Evolutionary conservation across 345 rosid genomes (phyloP), one percentile per base, ranked within the genome.

Genomic region (Trapa bicornis): DNA sequence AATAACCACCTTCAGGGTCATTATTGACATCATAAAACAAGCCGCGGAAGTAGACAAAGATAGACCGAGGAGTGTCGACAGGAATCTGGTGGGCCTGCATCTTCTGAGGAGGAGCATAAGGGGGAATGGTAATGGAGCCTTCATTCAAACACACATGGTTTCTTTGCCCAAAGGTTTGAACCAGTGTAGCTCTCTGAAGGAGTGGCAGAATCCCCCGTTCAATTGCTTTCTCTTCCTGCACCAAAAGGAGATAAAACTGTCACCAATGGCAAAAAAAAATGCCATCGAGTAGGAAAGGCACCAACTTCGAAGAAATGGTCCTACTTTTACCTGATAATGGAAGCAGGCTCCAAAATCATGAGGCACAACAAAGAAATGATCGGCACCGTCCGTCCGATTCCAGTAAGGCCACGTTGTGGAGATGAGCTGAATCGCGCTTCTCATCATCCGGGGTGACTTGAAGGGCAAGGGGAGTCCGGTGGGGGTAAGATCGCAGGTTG

Each of bases 261-360:
- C 1, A 36, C 53, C 50, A 69, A 63, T 9, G 70, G 45, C 15
- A 13, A 3, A 64, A 22, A 22, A 22, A 22, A 22, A 22, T 16
- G 56, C 9, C 14, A 61, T 37, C 29, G 15, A 8, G 35, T 9
- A 22, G 35, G 35, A 57, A 45, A 22, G 29, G 29, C 39, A 47
- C 6, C 29, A 22, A 37, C 41, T 47, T 37, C 47, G 7, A 37
- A 68, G 43, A 65, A 16, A 9, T 1, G 8, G 33, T 22, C 0
- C 29, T 0, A n/a, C 5, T 3, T 41, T 63, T 77, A 84, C 98
- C 89, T 84, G 98, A 65, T 93, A 90, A 65, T 93, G 97, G 73
- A 90, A 93, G 82, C 97, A 90, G 41, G 97, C 96, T 67, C 98
- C 97, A 68, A 93, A 93, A 73, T 93, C 98, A 76, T 87, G 98